Conservation (phyloP, 768 basidiomycete genomes). For the Mycena rosella region DNA sequence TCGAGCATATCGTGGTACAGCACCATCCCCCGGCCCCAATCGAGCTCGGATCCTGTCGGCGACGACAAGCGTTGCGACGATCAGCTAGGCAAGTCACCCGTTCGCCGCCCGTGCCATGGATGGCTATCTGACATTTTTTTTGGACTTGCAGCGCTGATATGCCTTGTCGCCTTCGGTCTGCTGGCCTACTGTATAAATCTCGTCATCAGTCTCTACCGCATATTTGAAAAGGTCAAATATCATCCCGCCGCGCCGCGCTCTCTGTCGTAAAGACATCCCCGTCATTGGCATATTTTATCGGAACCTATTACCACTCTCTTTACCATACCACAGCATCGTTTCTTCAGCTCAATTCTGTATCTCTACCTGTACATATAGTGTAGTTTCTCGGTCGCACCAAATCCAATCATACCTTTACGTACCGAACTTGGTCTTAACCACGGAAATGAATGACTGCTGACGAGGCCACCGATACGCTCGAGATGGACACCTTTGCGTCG, state of each 20-base stretch:
- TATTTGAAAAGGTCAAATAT: conserved; percentile 92
- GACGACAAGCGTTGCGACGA: conserved; percentile 77
- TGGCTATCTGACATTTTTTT: conserved; percentile 22
- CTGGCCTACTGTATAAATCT: conserved; percentile 88
- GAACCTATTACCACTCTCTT: background rate
- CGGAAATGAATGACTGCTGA: conserved; percentile 27
- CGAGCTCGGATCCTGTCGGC: conserved; percentile 56
- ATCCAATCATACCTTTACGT: conserved; percentile 1
- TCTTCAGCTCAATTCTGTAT: background rate
- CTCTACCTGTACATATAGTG: background rate
- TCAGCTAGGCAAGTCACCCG: conserved; percentile 60
- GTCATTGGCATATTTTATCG: background rate
- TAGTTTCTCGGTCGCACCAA: background rate
- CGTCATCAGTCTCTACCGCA: conserved; percentile 86
- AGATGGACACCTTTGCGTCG: conserved; percentile 41
- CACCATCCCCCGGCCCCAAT: conserved; percentile 68
- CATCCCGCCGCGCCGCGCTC: conserved; percentile 54
- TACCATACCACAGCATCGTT: background rate
- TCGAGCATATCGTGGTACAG: conserved; percentile 81
- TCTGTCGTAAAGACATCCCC: conserved; percentile 21
- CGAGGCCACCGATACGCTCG: conserved; percentile 27
- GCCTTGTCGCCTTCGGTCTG: conserved; percentile 81
- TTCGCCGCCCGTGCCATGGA: background rate
- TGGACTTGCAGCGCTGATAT: conserved; percentile 65
- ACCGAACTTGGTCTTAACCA: background rate